Evolutionary conservation across 108 stramenopile genomes (phyloP).

Genomic region (Fistulifera solaris): DNA sequence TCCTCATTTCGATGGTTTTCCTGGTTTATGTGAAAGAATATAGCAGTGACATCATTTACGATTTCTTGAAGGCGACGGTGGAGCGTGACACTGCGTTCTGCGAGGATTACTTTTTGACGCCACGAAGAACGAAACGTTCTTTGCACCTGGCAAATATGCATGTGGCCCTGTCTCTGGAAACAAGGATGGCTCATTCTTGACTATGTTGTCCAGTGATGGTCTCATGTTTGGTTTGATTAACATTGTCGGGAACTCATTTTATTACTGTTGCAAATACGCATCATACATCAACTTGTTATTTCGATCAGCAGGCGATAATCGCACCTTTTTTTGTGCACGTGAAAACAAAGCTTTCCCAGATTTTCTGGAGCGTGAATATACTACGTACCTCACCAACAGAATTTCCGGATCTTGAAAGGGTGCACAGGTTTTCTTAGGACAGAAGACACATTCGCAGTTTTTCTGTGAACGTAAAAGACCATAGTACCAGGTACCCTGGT

Average conservation of each 20-base stretch:
- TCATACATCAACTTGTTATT: no score
- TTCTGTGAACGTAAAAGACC: no score
- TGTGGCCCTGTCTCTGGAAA: conserved; percentile 83
- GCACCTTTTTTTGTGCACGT: no score
- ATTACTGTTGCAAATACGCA: no score
- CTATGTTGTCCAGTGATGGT: conserved; percentile 78
- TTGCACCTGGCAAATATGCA: conserved; percentile 28
- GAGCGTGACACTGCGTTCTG: conserved; percentile 53
- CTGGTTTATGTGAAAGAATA: conserved; percentile 64
- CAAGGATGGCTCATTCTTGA: conserved; percentile 81
- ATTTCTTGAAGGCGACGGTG: conserved; percentile 42
- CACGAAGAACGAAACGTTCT: conserved; percentile 41
- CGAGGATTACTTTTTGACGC: conserved; percentile 34
- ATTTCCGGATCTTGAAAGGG: no score
- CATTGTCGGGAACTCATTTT: conserved; percentile 93
- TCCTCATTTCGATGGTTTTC: conserved; percentile 79
- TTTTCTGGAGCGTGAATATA: no score
- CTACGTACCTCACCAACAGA: no score
- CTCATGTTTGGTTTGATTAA: conserved; percentile 94
- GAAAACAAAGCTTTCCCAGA: no score
- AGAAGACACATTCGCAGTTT: no score
- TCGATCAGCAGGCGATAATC: no score
- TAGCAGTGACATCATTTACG: conserved; percentile 56
- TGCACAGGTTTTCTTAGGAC: no score
- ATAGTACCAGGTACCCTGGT: no score